Base-by-base conservation (phyloP, 495 filamentous ascomycete genomes). In the Aspergillus kassunensis region DNA sequence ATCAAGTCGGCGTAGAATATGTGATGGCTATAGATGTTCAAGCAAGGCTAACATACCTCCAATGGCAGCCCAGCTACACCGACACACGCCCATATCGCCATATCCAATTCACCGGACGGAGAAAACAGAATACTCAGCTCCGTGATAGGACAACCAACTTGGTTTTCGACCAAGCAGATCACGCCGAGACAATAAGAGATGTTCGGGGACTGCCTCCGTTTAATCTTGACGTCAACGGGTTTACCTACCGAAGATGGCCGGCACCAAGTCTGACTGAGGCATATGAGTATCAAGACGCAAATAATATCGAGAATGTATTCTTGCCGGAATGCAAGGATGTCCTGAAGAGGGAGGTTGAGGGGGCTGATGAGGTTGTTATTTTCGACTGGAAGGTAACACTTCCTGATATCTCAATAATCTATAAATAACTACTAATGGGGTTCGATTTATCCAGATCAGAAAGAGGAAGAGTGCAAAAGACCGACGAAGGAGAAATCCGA, bases 301-400 rank as follows among this genome's bases (percentile, higher is more conserved):
- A 53, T 13, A 16, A 56, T 5, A 39, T 65, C 16, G 51, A 58
- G 29, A 44, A 48, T 7, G 7, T 51, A n/a, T 66, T 64, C 29
- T 42, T 64, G 19, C 62, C 61, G 5, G 61, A 58, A 39, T 52
- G 58, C 2, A 54, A 62, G 42, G 52, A 34, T 6, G 43, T 67
- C 6, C 34, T 67, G 21, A 60, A 29, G 33, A 36, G 40, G 16
- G 44, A 60, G 27, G 43, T 64, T 19, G 56, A 64, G 35, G 56
- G 49, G 4, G 59, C 56, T 6, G 61, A 64, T 41, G 11, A 35
- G 18, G 54, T 67, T 6, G 30, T 46, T 12, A 63, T 65, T 36
- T 67, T 67, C 43, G 58, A 67, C 39, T 69, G 64, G 60, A 61
- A 64, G 41, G 60, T 66, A 44, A 9, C n/a, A n/a, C n/a, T n/a